phyloP scores from a whole-genome alignment of 225 moss, liverwort and hornwort genomes.

The Marchantia paleacea region DNA sequence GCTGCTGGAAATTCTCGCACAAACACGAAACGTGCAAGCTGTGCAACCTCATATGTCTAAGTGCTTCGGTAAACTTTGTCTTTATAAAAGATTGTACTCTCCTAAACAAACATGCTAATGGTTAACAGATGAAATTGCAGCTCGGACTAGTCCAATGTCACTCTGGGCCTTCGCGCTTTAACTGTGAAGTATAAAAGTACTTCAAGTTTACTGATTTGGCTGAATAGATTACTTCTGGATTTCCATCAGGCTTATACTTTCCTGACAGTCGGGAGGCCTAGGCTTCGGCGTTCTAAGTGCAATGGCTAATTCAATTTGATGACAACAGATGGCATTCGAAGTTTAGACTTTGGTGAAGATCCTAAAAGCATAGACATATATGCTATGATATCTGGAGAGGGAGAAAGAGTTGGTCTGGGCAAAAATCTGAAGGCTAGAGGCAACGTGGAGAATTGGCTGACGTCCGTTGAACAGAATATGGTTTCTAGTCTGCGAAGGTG shows the following conservation, averaged over 20 bases:
- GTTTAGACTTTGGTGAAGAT: constrained; percentile 93
- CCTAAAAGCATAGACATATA: constrained; percentile 92
- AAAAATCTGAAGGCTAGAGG: constrained; percentile 93
- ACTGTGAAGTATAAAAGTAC: too few species aligned
- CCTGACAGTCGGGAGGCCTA: neutral
- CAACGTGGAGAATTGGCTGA: constrained; percentile 93
- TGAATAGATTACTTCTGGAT: too few species aligned
- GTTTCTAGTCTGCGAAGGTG: constrained; percentile 73
- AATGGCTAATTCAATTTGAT: neutral
- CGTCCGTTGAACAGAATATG: constrained; percentile 89
- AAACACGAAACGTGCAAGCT: constrained; percentile 90
- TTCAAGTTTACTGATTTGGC: too few species aligned
- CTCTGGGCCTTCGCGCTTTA: too few species aligned
- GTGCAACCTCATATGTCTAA: constrained; percentile 97
- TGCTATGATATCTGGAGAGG: constrained; percentile 89
- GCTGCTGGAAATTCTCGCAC: constrained; percentile 82
- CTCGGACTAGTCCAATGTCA: too few species aligned
- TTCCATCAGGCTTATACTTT: neutral
- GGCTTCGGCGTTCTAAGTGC: neutral
- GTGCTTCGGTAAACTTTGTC: constrained; percentile 61
- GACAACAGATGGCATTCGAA: constrained; percentile 71
- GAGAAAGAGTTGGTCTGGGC: constrained; percentile 60
- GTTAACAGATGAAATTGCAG: too few species aligned
- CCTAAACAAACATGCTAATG: neutral
- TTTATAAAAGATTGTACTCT: too few species aligned